A percentile compares a stretch with the other conserved stretches of the same genome.
Evolutionary conservation across 2,329 filamentous ascomycete species (phyloP).

Genomic region (Mycocentrospora acerina): DNA sequence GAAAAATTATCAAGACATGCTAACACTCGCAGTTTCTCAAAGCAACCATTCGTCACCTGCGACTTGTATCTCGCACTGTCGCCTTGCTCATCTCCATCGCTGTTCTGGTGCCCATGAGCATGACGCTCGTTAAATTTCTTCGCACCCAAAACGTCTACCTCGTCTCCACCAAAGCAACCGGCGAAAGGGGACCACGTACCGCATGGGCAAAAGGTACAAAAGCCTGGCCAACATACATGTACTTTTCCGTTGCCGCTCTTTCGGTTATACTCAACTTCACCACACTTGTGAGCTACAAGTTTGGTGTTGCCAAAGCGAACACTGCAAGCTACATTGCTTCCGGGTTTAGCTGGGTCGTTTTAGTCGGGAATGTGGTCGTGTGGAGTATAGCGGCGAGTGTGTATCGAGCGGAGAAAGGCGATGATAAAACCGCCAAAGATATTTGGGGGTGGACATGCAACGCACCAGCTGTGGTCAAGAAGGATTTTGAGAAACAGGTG

Average conservation of each 20-base stretch:
- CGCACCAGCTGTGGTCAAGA: constrained; percentile 39
- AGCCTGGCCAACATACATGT: constrained; percentile 45
- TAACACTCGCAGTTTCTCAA: constrained; percentile 35
- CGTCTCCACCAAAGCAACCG: constrained; percentile 13
- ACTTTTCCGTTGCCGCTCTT: constrained; percentile 35
- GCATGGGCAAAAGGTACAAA: constrained; percentile 43
- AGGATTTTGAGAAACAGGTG: constrained; percentile 38
- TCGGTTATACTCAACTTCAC: constrained; percentile 38
- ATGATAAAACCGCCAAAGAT: constrained; percentile 38
- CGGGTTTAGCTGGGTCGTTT: constrained; percentile 30
- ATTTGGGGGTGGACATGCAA: constrained; percentile 48
- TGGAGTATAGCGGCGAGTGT: constrained; percentile 39
- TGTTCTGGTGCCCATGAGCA: constrained; percentile 38
- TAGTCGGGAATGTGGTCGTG: constrained; percentile 37
- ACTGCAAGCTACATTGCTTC: constrained; percentile 25
- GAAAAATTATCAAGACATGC: neutral
- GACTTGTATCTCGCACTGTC: constrained; percentile 38
- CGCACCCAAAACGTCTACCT: constrained; percentile 34
- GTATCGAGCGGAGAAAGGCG: constrained; percentile 42
- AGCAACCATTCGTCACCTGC: constrained; percentile 41
- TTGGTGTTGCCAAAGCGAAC: constrained; percentile 38
- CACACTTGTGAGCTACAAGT: constrained; percentile 38
- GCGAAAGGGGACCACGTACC: constrained; percentile 32
- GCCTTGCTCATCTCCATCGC: constrained; percentile 37
- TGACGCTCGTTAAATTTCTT: constrained; percentile 44